Conservation (phyloP, 2,329 filamentous ascomycete genomes). For the Botrytis elliptica region DNA sequence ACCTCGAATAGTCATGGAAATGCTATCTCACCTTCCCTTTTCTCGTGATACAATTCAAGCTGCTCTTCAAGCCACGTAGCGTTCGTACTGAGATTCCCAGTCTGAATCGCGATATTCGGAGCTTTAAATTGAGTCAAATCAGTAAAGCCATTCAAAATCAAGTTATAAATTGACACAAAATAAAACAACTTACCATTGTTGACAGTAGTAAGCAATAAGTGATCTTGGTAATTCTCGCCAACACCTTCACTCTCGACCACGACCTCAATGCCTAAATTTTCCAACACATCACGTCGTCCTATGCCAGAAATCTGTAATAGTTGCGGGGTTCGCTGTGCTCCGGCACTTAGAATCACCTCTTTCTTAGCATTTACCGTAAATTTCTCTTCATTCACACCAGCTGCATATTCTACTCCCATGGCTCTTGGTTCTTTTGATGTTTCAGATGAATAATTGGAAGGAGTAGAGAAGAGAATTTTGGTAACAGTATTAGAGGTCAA, state of each 20-base stretch:
- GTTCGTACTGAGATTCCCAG: constrained; percentile 20
- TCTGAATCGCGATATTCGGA: constrained; percentile 1
- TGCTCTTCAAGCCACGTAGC: constrained; percentile 19
- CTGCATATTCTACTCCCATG: background rate
- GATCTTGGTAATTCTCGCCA: constrained; percentile 52
- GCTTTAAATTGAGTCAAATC: background rate
- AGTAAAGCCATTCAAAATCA: background rate
- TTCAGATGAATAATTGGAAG: background rate
- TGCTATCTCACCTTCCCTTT: constrained; percentile 1
- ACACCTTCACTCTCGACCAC: constrained; percentile 50
- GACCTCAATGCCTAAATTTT: constrained; percentile 44
- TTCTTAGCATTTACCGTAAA: constrained; percentile 27
- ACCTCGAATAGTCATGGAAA: fast-evolving
- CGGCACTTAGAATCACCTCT: constrained; percentile 52
- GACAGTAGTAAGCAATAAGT: constrained; percentile 24
- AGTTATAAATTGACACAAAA: background rate
- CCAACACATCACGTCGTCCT: constrained; percentile 46
- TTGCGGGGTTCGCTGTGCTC: constrained; percentile 51
- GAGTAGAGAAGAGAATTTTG: background rate
- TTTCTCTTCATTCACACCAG: background rate
- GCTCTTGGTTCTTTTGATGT: background rate
- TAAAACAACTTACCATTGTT: background rate
- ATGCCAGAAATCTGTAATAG: constrained; percentile 53
- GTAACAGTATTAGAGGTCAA: constrained; percentile 12
- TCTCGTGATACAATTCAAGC: constrained; percentile 11